Evolutionary conservation across 83 land plant species (phyloP).

Genomic region (Picea engelmannii): DNA sequence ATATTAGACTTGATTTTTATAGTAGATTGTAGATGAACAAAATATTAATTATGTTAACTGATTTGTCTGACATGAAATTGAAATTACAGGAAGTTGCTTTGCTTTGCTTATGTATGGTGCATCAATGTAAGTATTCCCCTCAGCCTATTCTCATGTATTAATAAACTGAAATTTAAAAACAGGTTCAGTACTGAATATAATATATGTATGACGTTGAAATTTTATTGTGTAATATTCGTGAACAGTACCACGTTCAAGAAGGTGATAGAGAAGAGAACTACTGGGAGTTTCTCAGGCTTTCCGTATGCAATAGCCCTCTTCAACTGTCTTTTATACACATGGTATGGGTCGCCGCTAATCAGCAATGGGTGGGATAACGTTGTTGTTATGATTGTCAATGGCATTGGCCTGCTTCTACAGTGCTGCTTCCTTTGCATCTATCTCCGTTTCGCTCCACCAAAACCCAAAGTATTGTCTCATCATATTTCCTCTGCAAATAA

Average conservation of each 20-base stretch:
- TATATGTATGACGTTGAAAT: conserved; percentile 18
- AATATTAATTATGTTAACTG: too few species aligned
- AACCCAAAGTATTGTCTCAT: conserved; percentile 22
- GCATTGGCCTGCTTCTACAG: conserved; percentile 49
- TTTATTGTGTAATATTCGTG: not conserved
- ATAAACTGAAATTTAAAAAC: conserved; percentile 25
- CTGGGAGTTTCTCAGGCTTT: conserved; percentile 49
- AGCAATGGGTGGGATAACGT: conserved; percentile 48
- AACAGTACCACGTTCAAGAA: conserved; percentile 3
- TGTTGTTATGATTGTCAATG: conserved; percentile 15
- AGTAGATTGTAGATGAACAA: too few species aligned
- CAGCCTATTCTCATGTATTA: too few species aligned
- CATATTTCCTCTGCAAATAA: too few species aligned
- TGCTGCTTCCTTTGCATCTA: conserved; percentile 43
- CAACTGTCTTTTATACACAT: conserved; percentile 62
- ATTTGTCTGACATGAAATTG: too few species aligned
- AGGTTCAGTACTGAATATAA: conserved; percentile 35
- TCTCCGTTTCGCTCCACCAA: conserved; percentile 30
- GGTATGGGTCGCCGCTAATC: conserved; percentile 64
- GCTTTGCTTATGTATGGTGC: not conserved
- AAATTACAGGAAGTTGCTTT: too few species aligned
- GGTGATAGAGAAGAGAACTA: conserved; percentile 43
- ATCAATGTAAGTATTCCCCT: not conserved
- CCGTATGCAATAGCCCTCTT: conserved; percentile 55
- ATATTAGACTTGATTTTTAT: too few species aligned